phyloP scores from a whole-genome alignment of 2,329 filamentous ascomycete species.

The Cordyceps javanica region DNA sequence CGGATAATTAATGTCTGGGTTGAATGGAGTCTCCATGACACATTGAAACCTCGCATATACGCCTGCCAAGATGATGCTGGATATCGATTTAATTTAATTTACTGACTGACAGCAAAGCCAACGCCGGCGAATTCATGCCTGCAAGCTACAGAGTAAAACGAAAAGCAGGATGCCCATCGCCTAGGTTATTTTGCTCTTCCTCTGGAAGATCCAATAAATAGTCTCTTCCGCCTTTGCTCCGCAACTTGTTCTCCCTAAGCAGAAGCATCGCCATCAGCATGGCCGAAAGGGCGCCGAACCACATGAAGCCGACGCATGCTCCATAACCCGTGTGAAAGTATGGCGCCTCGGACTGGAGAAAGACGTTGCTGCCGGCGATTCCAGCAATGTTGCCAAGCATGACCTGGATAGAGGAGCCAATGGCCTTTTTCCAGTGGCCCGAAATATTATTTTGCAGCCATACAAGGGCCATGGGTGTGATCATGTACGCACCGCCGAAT shows the following conservation, averaged over 20 bases:
- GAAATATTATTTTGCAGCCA: constrained; percentile 51
- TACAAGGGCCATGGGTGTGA: constrained; percentile 47
- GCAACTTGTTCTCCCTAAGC: constrained; percentile 29
- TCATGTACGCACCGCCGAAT: constrained; percentile 46
- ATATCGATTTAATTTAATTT: too few relatives aligned
- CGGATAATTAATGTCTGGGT: too few relatives aligned
- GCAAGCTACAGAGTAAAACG: constrained; percentile 22
- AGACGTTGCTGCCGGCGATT: constrained; percentile 46
- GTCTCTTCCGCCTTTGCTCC: constrained; percentile 26
- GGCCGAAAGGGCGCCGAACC: constrained; percentile 34
- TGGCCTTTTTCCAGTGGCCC: constrained; percentile 47
- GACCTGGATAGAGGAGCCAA: constrained; percentile 44
- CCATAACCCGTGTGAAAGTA: constrained; percentile 44
- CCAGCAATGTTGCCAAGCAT: constrained; percentile 40
- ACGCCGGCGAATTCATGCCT: too few relatives aligned
- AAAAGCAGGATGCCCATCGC: constrained; percentile 32
- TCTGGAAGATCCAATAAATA: constrained; percentile 23
- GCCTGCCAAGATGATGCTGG: too few relatives aligned
- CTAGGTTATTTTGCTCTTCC: constrained; percentile 26
- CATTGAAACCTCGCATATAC: too few relatives aligned
- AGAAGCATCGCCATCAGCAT: constrained; percentile 23
- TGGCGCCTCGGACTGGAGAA: constrained; percentile 40
- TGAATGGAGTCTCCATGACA: too few relatives aligned
- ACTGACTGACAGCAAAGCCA: too few relatives aligned
- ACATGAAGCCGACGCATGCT: constrained; percentile 38